Percentiles rank a stretch among this genome's conserved stretches.
These are phyloP conservation scores for Onygena corvina DNA, from an alignment of 2,329 filamentous ascomycete species.

Conservation along the genomic window DNA sequence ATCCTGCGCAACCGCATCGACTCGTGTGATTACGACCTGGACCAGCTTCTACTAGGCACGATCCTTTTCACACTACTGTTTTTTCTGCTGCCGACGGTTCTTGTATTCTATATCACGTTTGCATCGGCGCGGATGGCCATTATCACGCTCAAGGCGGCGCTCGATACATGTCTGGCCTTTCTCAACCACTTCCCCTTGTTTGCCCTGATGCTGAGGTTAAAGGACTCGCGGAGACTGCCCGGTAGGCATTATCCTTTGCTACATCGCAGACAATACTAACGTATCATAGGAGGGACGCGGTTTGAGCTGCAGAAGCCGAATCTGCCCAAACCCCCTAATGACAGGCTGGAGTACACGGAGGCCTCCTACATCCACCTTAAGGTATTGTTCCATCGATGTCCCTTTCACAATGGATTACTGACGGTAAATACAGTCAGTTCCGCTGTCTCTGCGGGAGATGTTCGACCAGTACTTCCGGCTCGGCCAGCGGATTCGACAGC, in stretches of 20 bases:
- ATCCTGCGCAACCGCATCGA: conserved; percentile 94
- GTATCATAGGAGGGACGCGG: conserved; percentile 56
- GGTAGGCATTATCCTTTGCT: conserved; percentile 41
- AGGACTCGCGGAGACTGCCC: conserved; percentile 80
- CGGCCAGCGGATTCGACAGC: conserved; percentile 78
- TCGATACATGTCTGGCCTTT: conserved; percentile 86
- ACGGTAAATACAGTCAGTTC: conserved; percentile 56
- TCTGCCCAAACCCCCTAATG: conserved; percentile 17
- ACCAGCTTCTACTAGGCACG: conserved; percentile 89
- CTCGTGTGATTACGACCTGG: conserved; percentile 95
- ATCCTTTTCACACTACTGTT: conserved; percentile 93
- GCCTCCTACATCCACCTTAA: conserved; percentile 80
- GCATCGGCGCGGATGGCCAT: conserved; percentile 89
- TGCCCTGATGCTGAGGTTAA: conserved; percentile 87
- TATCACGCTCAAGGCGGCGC: conserved; percentile 77
- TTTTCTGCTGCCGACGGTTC: conserved; percentile 85
- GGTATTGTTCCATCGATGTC: conserved; percentile 36
- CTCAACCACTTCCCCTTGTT: conserved; percentile 97
- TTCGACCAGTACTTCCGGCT: conserved; percentile 97
- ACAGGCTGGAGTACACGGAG: conserved; percentile 38
- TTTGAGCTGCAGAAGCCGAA: conserved; percentile 73
- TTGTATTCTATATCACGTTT: conserved; percentile 95
- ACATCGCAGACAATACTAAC: conserved; percentile 7
- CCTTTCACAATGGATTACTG: background rate
- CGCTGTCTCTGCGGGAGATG: conserved; percentile 81